A percentile compares a stretch with the other conserved stretches of the same genome.
Evolutionary conservation across 2,329 filamentous ascomycete species (phyloP).

Genomic region (Botrytis aclada): DNA sequence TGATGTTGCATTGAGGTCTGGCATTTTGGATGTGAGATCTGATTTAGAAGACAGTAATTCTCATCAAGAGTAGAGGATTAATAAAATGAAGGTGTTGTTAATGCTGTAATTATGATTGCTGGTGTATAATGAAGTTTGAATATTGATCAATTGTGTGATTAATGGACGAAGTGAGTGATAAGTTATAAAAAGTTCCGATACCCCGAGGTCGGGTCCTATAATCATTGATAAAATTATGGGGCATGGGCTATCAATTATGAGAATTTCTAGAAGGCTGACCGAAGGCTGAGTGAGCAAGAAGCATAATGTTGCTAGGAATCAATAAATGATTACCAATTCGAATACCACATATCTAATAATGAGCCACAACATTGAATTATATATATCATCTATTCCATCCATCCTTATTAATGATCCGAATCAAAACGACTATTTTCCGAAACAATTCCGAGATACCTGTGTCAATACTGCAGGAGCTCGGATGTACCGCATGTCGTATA

Average conservation of each 20-base stretch:
- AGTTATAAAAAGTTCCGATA: not conserved
- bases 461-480: not conserved
- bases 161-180: not conserved
- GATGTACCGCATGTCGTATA: not conserved
- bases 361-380: too few relatives aligned
- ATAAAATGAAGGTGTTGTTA: not conserved
- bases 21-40: constrained; percentile 20
- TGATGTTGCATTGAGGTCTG: constrained; percentile 22
- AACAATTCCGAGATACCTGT: not conserved
- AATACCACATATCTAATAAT: not conserved
- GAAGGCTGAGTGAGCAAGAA: not conserved
- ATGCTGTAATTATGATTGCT: not conserved
- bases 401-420: not conserved
- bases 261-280: not conserved
- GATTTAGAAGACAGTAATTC: not conserved
- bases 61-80: not conserved
- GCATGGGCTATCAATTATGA: not conserved
- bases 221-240: constrained; percentile 5
- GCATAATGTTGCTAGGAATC: not conserved
- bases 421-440: not conserved
- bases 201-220: constrained; percentile 4
- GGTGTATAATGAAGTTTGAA: not conserved
- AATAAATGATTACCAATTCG: not conserved
- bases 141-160: not conserved
- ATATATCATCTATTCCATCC: not conserved